A percentile compares a stretch with the other conserved stretches of the same genome.
phyloP scores from a whole-genome alignment of 768 basidiomycete species.

The Heimioporus sp. region DNA sequence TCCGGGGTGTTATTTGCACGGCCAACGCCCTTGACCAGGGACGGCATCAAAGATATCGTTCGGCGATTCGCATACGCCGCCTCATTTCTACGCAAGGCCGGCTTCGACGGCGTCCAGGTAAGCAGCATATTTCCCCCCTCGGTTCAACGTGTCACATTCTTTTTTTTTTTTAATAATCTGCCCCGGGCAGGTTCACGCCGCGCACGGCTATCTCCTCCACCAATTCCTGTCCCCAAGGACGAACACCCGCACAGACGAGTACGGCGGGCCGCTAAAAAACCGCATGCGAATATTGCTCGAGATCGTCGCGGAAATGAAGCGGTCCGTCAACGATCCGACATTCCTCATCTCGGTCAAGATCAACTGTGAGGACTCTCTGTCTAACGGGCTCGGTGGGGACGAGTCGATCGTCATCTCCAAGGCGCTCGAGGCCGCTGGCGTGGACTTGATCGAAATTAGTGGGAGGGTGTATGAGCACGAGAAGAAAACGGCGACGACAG shows the following conservation, averaged over 20 bases:
- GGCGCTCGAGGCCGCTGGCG: conserved; percentile 31
- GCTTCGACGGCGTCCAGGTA: conserved; percentile 67
- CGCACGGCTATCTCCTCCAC: conserved; percentile 45
- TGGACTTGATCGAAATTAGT: conserved; percentile 42
- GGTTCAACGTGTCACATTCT: too few species aligned
- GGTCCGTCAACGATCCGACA: conserved; percentile 32
- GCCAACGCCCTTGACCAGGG: conserved; percentile 38
- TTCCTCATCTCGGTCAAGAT: conserved; percentile 36
- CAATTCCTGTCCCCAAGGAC: conserved; percentile 44
- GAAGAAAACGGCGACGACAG: neutral
- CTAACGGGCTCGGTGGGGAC: conserved; percentile 30
- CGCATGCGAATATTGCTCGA: conserved; percentile 48
- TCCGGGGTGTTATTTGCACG: conserved; percentile 32
- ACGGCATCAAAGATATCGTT: conserved; percentile 51
- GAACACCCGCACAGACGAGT: conserved; percentile 53
- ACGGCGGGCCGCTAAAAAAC: conserved; percentile 54
- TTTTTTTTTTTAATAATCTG: too few species aligned
- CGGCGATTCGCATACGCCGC: conserved; percentile 54
- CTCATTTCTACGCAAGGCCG: conserved; percentile 50
- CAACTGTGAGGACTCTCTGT: conserved; percentile 28
- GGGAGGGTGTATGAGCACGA: conserved; percentile 38
- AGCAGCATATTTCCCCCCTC: neutral
- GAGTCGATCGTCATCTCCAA: conserved; percentile 31
- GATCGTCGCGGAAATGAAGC: conserved; percentile 42
- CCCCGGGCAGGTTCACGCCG: conserved; percentile 36